Conservation (phyloP, 208 protist genomes). For the Trypanosoma boissoni region DNA sequence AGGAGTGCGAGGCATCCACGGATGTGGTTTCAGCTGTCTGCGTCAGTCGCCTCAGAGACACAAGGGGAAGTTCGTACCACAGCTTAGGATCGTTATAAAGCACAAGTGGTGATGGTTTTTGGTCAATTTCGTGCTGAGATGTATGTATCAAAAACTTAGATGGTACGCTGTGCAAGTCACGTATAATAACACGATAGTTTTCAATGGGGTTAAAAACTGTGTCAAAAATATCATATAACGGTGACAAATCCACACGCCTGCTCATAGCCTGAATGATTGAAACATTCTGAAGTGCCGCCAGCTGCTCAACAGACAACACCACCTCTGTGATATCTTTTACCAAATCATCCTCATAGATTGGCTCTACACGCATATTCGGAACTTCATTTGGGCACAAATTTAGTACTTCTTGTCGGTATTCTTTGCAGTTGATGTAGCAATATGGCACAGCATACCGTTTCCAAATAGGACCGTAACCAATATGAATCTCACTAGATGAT, state of each 20-base stretch:
- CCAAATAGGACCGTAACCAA: constrained; percentile 85
- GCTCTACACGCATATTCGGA: constrained; percentile 78
- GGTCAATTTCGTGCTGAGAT: constrained; percentile 53
- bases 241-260: constrained; percentile 64
- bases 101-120: constrained; percentile 70
- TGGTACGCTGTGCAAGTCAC: constrained; percentile 52
- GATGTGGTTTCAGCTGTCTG: neutral
- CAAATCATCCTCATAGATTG: constrained; percentile 82
- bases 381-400: constrained; percentile 81
- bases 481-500: constrained; percentile 48
- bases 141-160: constrained; percentile 74
- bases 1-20: neutral
- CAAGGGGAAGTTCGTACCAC: constrained; percentile 74
- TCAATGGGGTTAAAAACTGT: constrained; percentile 72
- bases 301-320: constrained; percentile 68
- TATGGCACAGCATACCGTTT: constrained; percentile 87
- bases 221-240: constrained; percentile 80
- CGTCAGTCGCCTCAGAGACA: constrained; percentile 44
- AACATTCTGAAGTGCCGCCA: constrained; percentile 65
- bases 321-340: constrained; percentile 85
- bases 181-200: constrained; percentile 84
- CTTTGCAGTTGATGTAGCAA: constrained; percentile 62
- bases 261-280: constrained; percentile 75
- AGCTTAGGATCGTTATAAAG: constrained; percentile 66
- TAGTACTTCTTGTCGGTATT: constrained; percentile 81